A percentile compares a stretch with the other conserved stretches of the same genome.
phyloP scores from a whole-genome alignment of 805 yeast genomes.

The Candida gorgasii region DNA sequence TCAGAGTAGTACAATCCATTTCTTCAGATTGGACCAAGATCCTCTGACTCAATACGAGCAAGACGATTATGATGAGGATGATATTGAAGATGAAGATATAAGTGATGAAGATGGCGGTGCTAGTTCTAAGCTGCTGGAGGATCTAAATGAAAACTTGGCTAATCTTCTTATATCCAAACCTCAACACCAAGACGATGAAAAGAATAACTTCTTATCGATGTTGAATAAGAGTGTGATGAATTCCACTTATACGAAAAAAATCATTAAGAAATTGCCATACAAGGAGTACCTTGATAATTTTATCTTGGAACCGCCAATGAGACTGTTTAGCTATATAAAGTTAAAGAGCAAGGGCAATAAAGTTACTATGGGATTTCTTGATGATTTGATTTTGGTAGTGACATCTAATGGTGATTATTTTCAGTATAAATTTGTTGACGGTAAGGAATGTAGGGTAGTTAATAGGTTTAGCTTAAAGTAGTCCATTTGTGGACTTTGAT shows the following conservation, averaged over 20 bases:
- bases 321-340: constrained; percentile 44
- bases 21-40: constrained; percentile 26
- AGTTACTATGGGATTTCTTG: constrained; percentile 41
- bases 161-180: constrained; percentile 34
- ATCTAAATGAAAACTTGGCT: constrained; percentile 44
- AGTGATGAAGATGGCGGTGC: constrained; percentile 21
- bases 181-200: constrained; percentile 7
- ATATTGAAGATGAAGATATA: constrained; percentile 11
- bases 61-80: constrained; percentile 11
- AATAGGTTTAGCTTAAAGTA: constrained; percentile 23
- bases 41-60: constrained; percentile 8
- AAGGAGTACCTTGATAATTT: constrained; percentile 41
- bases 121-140: constrained; percentile 33
- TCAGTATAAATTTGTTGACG: constrained; percentile 29
- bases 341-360: constrained; percentile 30
- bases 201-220: constrained; percentile 10
- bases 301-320: constrained; percentile 43
- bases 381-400: constrained; percentile 35
- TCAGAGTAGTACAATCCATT: constrained; percentile 43
- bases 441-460: constrained; percentile 34
- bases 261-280: constrained; percentile 42
- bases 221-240: constrained; percentile 30
- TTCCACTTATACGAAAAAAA: constrained; percentile 37
- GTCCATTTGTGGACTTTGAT: no score
- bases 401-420: constrained; percentile 39